phyloP scores from a whole-genome alignment of 768 basidiomycete genomes.

The Agaricus blazei region DNA sequence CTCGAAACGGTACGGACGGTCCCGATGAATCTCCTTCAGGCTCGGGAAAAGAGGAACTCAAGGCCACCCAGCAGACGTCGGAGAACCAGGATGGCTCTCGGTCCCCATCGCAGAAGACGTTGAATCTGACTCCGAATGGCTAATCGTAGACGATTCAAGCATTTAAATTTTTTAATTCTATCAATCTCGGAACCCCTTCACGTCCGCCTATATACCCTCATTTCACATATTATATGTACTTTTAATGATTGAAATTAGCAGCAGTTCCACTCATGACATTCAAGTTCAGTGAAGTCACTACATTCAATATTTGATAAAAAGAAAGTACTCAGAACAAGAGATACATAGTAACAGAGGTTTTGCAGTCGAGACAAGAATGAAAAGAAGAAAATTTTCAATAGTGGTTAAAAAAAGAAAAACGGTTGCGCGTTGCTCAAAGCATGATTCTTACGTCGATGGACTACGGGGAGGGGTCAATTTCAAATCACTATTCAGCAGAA shows the following conservation, averaged over 20 bases:
- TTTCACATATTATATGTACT: slow-evolving; percentile 17
- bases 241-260: slow-evolving; percentile 9
- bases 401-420: not conserved
- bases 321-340: slow-evolving; percentile 14
- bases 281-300: slow-evolving; percentile 1
- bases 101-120: slow-evolving; percentile 62
- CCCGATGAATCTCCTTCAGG: slow-evolving; percentile 26
- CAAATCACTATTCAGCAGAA: slow-evolving; percentile 11
- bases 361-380: slow-evolving; percentile 17
- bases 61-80: slow-evolving; percentile 38
- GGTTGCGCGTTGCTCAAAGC: slow-evolving; percentile 7
- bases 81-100: slow-evolving; percentile 68
- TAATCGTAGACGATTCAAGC: slow-evolving; percentile 53
- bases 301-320: slow-evolving; percentile 14
- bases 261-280: not conserved
- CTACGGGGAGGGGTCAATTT: slow-evolving; percentile 13
- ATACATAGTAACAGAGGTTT: slow-evolving; percentile 14
- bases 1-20: slow-evolving; percentile 42
- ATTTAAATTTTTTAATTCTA: slow-evolving; percentile 8
- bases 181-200: not conserved
- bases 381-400: slow-evolving; percentile 9
- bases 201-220: slow-evolving; percentile 27
- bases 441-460: slow-evolving; percentile 17
- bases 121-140: slow-evolving; percentile 91
- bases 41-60: slow-evolving; percentile 71